phyloP scores from a whole-genome alignment of 208 protist genomes.

The Acanthamoeba lenticulata region DNA sequence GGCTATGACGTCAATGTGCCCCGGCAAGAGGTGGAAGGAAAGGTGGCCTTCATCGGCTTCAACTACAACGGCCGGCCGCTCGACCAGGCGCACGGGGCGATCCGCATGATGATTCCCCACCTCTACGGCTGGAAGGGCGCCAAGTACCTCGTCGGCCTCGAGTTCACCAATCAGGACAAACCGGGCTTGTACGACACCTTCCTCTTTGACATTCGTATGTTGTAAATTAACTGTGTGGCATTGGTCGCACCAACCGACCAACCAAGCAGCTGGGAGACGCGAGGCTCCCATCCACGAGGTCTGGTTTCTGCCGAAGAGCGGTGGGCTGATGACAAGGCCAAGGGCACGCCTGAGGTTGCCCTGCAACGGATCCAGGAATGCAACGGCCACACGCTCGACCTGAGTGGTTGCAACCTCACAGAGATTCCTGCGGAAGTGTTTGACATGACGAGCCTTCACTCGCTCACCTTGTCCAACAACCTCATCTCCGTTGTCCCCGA shows the following conservation, averaged over 20 bases:
- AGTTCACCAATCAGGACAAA: background rate
- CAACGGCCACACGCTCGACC: background rate
- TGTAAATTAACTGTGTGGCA: background rate
- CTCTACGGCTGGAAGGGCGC: slow-evolving; percentile 25
- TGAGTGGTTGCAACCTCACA: background rate
- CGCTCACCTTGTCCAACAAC: slow-evolving; percentile 24
- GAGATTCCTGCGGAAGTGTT: background rate
- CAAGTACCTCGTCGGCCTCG: background rate
- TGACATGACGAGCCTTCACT: background rate
- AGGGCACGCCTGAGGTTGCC: background rate
- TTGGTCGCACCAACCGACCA: background rate
- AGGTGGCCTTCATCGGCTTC: slow-evolving; percentile 12
- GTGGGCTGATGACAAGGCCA: background rate
- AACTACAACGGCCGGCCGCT: slow-evolving; percentile 7
- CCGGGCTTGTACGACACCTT: background rate
- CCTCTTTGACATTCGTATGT: too few species aligned
- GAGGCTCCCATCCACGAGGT: background rate
- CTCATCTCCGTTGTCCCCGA: background rate
- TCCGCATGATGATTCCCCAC: background rate
- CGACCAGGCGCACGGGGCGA: background rate
- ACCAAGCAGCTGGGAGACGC: background rate
- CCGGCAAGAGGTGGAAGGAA: background rate
- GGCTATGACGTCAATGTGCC: slow-evolving; percentile 3
- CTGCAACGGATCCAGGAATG: background rate
- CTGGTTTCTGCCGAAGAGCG: background rate